These are phyloP conservation scores for Hypoxylon sp. DNA, from an alignment of 2,329 filamentous ascomycete species.

Conservation along the genomic window DNA sequence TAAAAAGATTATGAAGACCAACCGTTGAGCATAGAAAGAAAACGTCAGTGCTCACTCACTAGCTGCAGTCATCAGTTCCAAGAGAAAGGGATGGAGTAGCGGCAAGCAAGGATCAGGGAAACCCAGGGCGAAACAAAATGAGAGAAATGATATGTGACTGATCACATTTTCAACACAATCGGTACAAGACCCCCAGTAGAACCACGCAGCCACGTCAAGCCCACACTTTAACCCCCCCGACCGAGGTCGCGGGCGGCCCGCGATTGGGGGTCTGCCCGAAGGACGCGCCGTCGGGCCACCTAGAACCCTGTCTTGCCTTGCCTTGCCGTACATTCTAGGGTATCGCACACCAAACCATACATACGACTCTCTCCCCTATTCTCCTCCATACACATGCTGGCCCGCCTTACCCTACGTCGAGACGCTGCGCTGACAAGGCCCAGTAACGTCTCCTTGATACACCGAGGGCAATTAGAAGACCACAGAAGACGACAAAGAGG, in stretches of 20 bases:
- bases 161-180: conserved; percentile 35
- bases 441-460: conserved; percentile 40
- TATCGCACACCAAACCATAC: conserved; percentile 33
- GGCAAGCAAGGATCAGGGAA: conserved; percentile 8
- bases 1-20: background rate
- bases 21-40: background rate
- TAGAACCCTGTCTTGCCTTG: conserved; percentile 36
- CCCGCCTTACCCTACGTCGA: conserved; percentile 30
- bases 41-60: background rate
- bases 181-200: conserved; percentile 16
- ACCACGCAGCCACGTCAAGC: conserved; percentile 43
- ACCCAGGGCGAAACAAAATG: conserved; percentile 4
- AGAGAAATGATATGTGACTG: conserved; percentile 38
- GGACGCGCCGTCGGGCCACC: conserved; percentile 42
- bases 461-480: conserved; percentile 36
- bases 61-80: conserved; percentile 8
- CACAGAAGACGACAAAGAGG: conserved; percentile 9
- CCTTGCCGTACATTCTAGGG: conserved; percentile 37
- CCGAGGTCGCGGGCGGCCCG: conserved; percentile 38
- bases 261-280: conserved; percentile 46
- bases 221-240: conserved; percentile 29
- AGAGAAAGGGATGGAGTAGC: conserved; percentile 9
- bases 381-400: conserved; percentile 27
- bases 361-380: conserved; percentile 1
- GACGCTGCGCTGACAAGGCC: conserved; percentile 28